These are phyloP conservation scores for Colletotrichum sp. DNA, from an alignment of 2,329 filamentous ascomycete species.

Conservation along the genomic window DNA sequence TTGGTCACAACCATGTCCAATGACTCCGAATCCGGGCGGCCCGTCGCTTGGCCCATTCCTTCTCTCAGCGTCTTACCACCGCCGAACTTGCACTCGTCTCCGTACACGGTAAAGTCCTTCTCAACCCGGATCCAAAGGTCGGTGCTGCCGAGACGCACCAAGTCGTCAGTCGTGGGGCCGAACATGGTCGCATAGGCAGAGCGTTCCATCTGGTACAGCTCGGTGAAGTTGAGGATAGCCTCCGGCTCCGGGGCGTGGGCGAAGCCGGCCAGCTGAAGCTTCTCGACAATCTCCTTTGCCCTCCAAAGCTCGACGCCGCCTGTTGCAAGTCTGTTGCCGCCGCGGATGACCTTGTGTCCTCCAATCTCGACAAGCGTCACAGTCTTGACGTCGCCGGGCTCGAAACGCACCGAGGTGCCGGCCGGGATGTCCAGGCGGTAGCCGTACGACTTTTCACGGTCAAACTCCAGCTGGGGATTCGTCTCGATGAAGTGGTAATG, in stretches of 20 bases:
- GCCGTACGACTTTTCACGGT: slow-evolving; percentile 82
- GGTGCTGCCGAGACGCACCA: slow-evolving; percentile 81
- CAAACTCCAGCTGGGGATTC: slow-evolving; percentile 90
- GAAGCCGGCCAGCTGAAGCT: slow-evolving; percentile 76
- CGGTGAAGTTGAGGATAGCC: slow-evolving; percentile 57
- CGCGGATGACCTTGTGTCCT: slow-evolving; percentile 79
- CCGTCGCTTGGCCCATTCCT: slow-evolving; percentile 93
- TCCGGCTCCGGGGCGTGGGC: slow-evolving; percentile 74
- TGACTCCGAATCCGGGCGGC: slow-evolving; percentile 72
- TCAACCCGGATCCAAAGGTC: slow-evolving; percentile 93
- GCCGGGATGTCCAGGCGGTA: slow-evolving; percentile 89
- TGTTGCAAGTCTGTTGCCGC: slow-evolving; percentile 81
- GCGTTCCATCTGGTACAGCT: slow-evolving; percentile 74
- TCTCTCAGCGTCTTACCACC: slow-evolving; percentile 93
- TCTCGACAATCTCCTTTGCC: slow-evolving; percentile 68
- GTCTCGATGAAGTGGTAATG: slow-evolving; percentile 97
- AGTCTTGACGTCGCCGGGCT: slow-evolving; percentile 91
- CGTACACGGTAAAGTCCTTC: slow-evolving; percentile 82
- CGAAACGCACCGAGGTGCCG: slow-evolving; percentile 90
- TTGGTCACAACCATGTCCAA: slow-evolving; percentile 90
- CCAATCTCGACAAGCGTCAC: slow-evolving; percentile 90
- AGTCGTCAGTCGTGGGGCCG: slow-evolving; percentile 87
- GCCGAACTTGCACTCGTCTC: slow-evolving; percentile 94
- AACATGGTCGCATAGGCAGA: slow-evolving; percentile 87
- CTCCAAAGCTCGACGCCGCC: slow-evolving; percentile 72